phyloP scores from a whole-genome alignment of 2,329 filamentous ascomycete genomes.

The Colletotrichum falcatum region DNA sequence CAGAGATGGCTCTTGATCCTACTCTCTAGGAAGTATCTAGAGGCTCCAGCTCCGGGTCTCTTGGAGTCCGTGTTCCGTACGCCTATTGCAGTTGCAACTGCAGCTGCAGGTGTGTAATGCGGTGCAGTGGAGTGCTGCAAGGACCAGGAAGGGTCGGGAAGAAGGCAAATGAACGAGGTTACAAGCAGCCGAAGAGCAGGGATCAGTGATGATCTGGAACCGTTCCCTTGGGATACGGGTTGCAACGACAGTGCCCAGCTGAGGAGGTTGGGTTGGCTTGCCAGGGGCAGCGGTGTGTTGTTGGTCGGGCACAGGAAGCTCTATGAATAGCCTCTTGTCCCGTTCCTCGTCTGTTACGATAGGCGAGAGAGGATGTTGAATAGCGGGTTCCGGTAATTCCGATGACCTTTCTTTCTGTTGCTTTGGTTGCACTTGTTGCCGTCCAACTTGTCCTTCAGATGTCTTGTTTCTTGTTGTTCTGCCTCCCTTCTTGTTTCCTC shows the following conservation, averaged over 20 bases:
- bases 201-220: slow-evolving; percentile 32
- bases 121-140: slow-evolving; percentile 22
- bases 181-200: slow-evolving; percentile 39
- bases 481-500: neutral
- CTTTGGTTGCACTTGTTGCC: neutral
- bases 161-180: slow-evolving; percentile 26
- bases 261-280: slow-evolving; percentile 6
- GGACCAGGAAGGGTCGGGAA: slow-evolving; percentile 16
- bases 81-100: slow-evolving; percentile 17
- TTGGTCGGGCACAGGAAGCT: slow-evolving; percentile 19
- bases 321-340: slow-evolving; percentile 34
- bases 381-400: slow-evolving; percentile 4
- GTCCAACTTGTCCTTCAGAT: neutral
- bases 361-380: neutral
- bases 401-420: neutral
- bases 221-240: slow-evolving; percentile 21
- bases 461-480: slow-evolving; percentile 9
- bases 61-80: slow-evolving; percentile 10
- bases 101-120: slow-evolving; percentile 22
- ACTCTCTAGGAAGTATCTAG: slow-evolving; percentile 8
- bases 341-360: slow-evolving; percentile 12
- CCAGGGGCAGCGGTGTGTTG: slow-evolving; percentile 17
- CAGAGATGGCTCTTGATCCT: slow-evolving; percentile 5
- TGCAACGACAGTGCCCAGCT: slow-evolving; percentile 30
- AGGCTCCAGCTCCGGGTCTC: neutral